Evolutionary conservation across 2,329 filamentous ascomycete genomes (phyloP), one percentile per base, ranked within the genome.

Genomic region (Dryadomyces quercus-mongolicae): DNA sequence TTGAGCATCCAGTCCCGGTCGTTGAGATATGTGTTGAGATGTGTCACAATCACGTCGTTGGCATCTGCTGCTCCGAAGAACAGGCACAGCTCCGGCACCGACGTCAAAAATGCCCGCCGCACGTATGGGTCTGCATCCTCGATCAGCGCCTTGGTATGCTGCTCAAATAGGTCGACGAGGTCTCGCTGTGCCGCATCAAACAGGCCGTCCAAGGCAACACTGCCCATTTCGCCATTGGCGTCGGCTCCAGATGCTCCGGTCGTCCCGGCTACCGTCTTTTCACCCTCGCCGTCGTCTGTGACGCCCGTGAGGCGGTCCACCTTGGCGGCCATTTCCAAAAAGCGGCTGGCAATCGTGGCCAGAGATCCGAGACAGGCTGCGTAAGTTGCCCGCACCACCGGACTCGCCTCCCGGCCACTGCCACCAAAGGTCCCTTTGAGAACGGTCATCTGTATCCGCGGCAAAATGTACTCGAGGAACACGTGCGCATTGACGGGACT

Each of bases 1-100:
- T 95, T 96, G 36, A 98, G 72, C 66, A 89, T 89, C 93, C 93
- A 98, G 66, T 98, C 91, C 45, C 86, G 82, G 62, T 97, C 93
- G 61, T 98, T 98, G 9, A 98, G 72, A 63, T 98, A 98, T 0
- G 93, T 98, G 64, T 97, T 97, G 31, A 98, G 74, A 70, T 98
- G 93, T 36, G 90, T 95, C 21, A 98, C 73, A 16, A 98, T 84
- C n/a, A 98, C 88, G 64, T 98, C 93, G 66, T 94, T 96, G 1
- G 92, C 86, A 63, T 90, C 86, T n/a, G 84, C 79, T 57, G 87
- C 91, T 3, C 89, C 90, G 61, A 98, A 97, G 68, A 98, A 97
- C 60, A 96, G 82, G 65, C 93, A 98, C 1, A 98, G 75, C 58
- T 90, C 88, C 0, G 91, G 86, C 0, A 98, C 91, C 8, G 93